Conservation (phyloP, 768 basidiomycete genomes). For the Mycena sanguinolenta region DNA sequence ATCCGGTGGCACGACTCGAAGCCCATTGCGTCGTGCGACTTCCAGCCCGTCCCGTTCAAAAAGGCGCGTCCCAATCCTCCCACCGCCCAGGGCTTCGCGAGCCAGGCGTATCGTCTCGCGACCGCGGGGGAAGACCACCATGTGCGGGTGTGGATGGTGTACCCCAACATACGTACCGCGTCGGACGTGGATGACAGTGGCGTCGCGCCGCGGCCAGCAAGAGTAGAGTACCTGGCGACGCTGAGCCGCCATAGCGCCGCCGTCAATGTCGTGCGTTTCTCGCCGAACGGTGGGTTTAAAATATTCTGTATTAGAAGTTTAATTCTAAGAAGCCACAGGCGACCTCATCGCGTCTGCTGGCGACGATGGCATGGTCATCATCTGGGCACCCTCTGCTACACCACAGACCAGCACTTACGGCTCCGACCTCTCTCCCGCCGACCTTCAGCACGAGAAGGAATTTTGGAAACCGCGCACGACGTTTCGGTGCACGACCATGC, state of each 20-base stretch:
- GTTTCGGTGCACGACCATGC: conserved; percentile 92
- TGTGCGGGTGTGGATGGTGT: conserved; percentile 95
- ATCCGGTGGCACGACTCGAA: conserved; percentile 97
- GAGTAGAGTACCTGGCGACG: conserved; percentile 96
- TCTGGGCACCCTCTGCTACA: conserved; percentile 89
- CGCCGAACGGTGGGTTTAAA: conserved; percentile 83
- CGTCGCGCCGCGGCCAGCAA: conserved; percentile 64
- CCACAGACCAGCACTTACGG: conserved; percentile 83
- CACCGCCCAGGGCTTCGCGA: conserved; percentile 56
- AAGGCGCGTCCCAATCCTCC: conserved; percentile 66
- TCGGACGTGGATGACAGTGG: conserved; percentile 59
- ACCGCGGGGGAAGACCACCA: conserved; percentile 98
- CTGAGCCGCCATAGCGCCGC: conserved; percentile 92
- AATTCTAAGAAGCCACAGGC: conserved; percentile 57
- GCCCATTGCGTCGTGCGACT: conserved; percentile 97
- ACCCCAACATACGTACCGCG: conserved; percentile 85
- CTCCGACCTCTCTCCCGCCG: conserved; percentile 83
- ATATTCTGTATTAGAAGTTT: conserved; percentile 20
- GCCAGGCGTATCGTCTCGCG: conserved; percentile 89
- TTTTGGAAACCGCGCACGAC: conserved; percentile 93
- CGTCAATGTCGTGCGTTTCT: conserved; percentile 97
- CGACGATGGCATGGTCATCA: conserved; percentile 98
- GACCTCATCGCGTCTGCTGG: conserved; percentile 96
- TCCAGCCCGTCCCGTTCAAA: conserved; percentile 88
- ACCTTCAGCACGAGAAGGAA: conserved; percentile 91